Evolutionary conservation across 768 basidiomycete genomes (phyloP).

Genomic region (Mycena polygramma): DNA sequence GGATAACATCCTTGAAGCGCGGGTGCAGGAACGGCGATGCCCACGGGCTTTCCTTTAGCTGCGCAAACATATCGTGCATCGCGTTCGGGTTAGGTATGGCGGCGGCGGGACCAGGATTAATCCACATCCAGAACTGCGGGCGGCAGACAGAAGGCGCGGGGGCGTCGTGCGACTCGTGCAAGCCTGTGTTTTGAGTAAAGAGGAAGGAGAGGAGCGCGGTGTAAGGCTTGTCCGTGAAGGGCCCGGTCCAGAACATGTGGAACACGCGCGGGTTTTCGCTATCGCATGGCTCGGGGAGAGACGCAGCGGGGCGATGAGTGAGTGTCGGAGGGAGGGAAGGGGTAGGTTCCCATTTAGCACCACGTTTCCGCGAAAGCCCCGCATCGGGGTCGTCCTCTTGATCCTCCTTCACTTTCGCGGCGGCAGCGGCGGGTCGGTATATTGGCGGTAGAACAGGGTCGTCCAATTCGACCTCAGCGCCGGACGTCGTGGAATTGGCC

Average conservation of each 20-base stretch:
- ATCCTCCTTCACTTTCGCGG: constrained; percentile 42
- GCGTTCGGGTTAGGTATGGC: constrained; percentile 85
- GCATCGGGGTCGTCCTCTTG: constrained; percentile 60
- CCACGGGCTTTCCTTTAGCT: constrained; percentile 88
- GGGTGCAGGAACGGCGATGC: constrained; percentile 92
- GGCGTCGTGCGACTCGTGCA: constrained; percentile 67
- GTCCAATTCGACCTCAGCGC: constrained; percentile 26
- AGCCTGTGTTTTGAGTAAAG: constrained; percentile 90
- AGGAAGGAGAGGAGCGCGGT: constrained; percentile 92
- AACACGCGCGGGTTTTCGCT: constrained; percentile 84
- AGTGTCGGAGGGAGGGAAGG: constrained; percentile 62
- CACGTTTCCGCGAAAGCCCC: constrained; percentile 70
- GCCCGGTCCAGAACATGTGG: constrained; percentile 98
- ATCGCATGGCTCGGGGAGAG: constrained; percentile 70
- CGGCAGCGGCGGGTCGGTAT: constrained; percentile 41
- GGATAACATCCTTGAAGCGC: constrained; percentile 88
- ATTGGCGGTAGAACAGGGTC: constrained; percentile 34
- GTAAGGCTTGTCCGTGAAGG: constrained; percentile 98
- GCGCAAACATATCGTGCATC: constrained; percentile 83
- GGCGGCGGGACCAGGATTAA: constrained; percentile 94
- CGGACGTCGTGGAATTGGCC: constrained; percentile 46
- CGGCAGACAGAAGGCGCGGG: constrained; percentile 71
- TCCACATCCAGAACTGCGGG: constrained; percentile 96
- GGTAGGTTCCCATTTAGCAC: constrained; percentile 69
- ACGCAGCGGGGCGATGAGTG: constrained; percentile 58